Percentiles rank a stretch among this genome's conserved stretches.
Conservation (phyloP, 768 basidiomycete species). For the Leccinellum rugosiceps region DNA sequence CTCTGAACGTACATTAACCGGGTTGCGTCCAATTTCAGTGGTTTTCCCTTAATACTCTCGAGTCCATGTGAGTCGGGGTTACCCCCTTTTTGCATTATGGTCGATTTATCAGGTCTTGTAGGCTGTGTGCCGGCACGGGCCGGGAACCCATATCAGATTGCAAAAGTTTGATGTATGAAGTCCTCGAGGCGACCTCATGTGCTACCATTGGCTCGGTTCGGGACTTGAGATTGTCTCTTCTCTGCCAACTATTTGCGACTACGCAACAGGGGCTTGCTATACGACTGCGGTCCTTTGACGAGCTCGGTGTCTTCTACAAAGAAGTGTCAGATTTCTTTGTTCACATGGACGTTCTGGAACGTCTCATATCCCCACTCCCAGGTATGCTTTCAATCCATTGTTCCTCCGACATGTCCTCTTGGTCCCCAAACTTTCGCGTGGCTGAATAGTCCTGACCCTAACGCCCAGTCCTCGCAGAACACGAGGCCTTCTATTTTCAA, state of each 20-base stretch:
- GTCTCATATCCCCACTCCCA: slow-evolving; percentile 37
- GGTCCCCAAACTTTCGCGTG: background rate
- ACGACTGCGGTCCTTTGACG: slow-evolving; percentile 24
- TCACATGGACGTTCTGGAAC: slow-evolving; percentile 36
- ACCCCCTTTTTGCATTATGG: background rate
- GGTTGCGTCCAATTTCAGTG: slow-evolving; percentile 30
- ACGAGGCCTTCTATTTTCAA: slow-evolving; percentile 42
- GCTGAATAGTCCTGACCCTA: slow-evolving; percentile 21
- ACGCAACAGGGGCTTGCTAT: slow-evolving; percentile 33
- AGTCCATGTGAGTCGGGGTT: slow-evolving; percentile 34
- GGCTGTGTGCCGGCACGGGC: slow-evolving; percentile 43
- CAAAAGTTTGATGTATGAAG: slow-evolving; percentile 27
- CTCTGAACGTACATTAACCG: slow-evolving; percentile 14
- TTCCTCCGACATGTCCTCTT: background rate
- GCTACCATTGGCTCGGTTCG: slow-evolving; percentile 23
- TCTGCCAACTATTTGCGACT: slow-evolving; percentile 34
- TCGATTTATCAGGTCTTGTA: slow-evolving; percentile 14
- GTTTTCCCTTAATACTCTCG: slow-evolving; percentile 37
- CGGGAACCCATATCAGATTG: slow-evolving; percentile 38
- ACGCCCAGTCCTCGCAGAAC: slow-evolving; percentile 38
- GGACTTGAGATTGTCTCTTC: slow-evolving; percentile 37
- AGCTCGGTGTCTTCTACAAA: slow-evolving; percentile 34
- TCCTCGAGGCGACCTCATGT: slow-evolving; percentile 28
- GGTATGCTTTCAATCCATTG: slow-evolving; percentile 25
- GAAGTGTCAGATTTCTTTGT: slow-evolving; percentile 31